These are phyloP conservation scores for Nitzschia putrida DNA, from an alignment of 108 stramenopile genomes.

Conservation along the genomic window DNA sequence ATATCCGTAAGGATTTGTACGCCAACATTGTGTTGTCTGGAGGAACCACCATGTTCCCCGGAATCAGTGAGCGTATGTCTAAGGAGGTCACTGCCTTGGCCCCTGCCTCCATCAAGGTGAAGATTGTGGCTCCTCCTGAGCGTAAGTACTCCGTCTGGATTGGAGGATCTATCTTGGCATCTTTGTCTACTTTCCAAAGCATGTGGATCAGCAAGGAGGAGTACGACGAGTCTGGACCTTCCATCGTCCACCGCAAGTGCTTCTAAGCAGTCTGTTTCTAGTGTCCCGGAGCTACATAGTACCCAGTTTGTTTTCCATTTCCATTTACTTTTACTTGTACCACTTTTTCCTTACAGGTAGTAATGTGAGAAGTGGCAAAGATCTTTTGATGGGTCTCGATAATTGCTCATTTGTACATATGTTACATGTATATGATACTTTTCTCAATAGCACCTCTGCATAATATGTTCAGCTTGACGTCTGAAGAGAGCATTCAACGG, in stretches of 20 bases:
- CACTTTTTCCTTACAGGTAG: no score
- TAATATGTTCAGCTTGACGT: no score
- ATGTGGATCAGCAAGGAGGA: conserved; percentile 99
- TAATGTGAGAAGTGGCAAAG: no score
- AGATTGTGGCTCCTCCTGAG: conserved; percentile 99
- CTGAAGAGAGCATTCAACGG: no score
- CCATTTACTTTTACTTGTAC: no score
- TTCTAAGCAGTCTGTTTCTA: conserved; percentile 39
- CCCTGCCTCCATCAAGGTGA: conserved; percentile 95
- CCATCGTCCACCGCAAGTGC: conserved; percentile 99
- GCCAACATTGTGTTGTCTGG: conserved; percentile 94
- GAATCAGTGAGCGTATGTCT: conserved; percentile 98
- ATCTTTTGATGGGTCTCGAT: no score
- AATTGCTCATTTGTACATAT: no score
- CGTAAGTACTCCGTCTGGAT: conserved; percentile 99
- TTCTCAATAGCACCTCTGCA: no score
- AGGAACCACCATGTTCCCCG: conserved; percentile 98
- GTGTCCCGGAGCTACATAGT: conserved; percentile 13
- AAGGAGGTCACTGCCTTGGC: conserved; percentile 97
- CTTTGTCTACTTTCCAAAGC: conserved; percentile 97
- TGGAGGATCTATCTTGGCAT: conserved; percentile 98
- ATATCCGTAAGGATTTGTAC: conserved; percentile 97
- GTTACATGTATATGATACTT: no score
- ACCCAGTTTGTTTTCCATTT: not conserved
- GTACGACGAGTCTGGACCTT: conserved; percentile 99